Evolutionary conservation across 1,139 yeast species (phyloP), one percentile per base, ranked within the genome.

Genomic region (Debaryomyces subglobosus): DNA sequence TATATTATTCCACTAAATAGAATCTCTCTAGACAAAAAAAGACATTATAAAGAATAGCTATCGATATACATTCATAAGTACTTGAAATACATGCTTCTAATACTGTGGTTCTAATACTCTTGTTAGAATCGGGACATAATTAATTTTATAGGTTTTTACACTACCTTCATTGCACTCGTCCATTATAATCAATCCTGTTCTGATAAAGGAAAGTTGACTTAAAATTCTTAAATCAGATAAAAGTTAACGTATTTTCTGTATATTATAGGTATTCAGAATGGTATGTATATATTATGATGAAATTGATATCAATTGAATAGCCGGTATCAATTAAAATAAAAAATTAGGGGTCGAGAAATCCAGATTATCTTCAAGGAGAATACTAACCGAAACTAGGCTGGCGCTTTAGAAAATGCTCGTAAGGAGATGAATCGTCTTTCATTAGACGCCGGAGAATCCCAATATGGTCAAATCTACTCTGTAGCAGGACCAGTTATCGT

Each of bases 401-500:
- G 97, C 74, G 96, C 96, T 68, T 76, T 94, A 65, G 98, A 94
- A 73, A 91, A 89, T 74, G 98, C 98, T 64, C 94, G 96, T 71
- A 92, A 91, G 71, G 95, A 89, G 72, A 81, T 94, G 61, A 86
- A 88, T 71, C 89, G 92, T 67, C 84, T 91, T 62, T 84, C 94
- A 33, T 73, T 92, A 57, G 91, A 86, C 64, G 77, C 74, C 44
- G 79, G 75, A 38, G 96, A 90, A 70, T 78, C 86, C 48, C 89
- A 86, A 58, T 89, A 89, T 70, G 97, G 97, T 54, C 85, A 79
- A 60, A 88, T 94, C 62, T 91, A 84, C 75, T 89, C 97, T 20
- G 97, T 94, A 47, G 91, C 98, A 20, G 98, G 98, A 62, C 98
- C 99, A 15, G 99, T 94, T 63, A 88, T 94, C 47, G 86, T 95